Evolutionary conservation across 129 eudicot species (phyloP).

Genomic region (Logfia minima): DNA sequence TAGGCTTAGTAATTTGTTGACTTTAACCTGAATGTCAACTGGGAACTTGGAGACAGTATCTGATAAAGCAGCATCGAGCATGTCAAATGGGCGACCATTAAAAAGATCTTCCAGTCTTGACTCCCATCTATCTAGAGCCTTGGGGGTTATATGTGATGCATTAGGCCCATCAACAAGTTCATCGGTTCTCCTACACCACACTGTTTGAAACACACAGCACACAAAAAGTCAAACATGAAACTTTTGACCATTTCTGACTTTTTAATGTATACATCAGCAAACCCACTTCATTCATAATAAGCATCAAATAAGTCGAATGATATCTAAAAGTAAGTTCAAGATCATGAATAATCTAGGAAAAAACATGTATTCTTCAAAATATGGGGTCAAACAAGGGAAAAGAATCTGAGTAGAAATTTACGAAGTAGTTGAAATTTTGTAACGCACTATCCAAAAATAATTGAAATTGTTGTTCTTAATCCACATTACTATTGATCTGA

Average conservation of each 20-base stretch:
- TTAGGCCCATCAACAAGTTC: constrained; percentile 99
- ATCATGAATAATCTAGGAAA: not conserved
- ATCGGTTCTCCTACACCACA: constrained; percentile 99
- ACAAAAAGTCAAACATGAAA: constrained; percentile 6
- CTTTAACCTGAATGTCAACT: constrained; percentile 86
- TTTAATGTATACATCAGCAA: not conserved
- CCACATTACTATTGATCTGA: not conserved
- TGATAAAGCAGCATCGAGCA: constrained; percentile 98
- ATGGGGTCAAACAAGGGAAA: not conserved
- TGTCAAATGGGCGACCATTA: constrained; percentile 90
- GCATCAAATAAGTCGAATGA: not conserved
- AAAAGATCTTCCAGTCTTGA: constrained; percentile 86
- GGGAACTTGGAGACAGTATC: constrained; percentile 93
- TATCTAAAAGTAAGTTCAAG: not conserved
- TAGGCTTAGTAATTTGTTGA: constrained; percentile 5
- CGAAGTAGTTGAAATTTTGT: not conserved
- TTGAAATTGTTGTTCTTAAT: not conserved
- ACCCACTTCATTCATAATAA: not conserved
- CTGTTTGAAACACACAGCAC: constrained; percentile 40
- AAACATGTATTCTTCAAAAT: not conserved
- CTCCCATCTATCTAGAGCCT: constrained; percentile 96
- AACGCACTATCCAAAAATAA: not conserved
- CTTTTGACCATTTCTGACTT: not conserved
- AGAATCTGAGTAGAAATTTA: not conserved
- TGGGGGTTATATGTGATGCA: constrained; percentile 95